These are phyloP conservation scores for Wallacemonas sp. DNA, from an alignment of 208 protist species.

Conservation along the genomic window DNA sequence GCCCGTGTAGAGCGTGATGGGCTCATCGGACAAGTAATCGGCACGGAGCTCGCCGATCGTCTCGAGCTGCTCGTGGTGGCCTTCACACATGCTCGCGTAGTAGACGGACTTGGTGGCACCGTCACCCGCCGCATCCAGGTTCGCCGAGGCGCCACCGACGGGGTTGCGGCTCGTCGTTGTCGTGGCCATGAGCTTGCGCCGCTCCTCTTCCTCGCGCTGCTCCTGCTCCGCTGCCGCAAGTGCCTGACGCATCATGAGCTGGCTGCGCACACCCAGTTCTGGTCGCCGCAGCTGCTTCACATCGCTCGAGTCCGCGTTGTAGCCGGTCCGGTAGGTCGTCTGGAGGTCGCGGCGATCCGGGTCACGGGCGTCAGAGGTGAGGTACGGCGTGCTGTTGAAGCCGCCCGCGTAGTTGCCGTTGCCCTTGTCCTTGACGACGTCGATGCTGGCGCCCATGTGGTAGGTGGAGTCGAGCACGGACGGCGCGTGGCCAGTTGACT, in stretches of 20 bases:
- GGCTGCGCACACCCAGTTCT: conserved; percentile 67
- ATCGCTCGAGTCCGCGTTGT: conserved; percentile 56
- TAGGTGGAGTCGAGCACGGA: conserved; percentile 10
- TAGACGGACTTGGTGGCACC: conserved; percentile 35
- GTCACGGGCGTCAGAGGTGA: conserved; percentile 55
- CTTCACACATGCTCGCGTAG: conserved; percentile 44
- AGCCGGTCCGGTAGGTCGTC: conserved; percentile 77
- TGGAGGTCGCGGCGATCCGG: conserved; percentile 47
- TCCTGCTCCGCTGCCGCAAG: conserved; percentile 46
- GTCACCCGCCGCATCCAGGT: conserved; percentile 19
- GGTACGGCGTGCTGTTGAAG: conserved; percentile 76
- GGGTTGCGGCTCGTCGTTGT: conserved; percentile 1
- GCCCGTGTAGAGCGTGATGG: conserved; percentile 87
- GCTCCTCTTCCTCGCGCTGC: conserved; percentile 26
- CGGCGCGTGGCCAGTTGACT: conserved; percentile 4
- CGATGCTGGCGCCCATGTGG: conserved; percentile 26
- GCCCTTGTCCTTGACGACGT: conserved; percentile 57
- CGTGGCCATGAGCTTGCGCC: conserved; percentile 16
- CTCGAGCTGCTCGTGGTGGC: conserved; percentile 44
- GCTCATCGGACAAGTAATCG: conserved; percentile 77
- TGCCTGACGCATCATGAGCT: conserved; percentile 60
- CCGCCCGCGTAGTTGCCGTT: conserved; percentile 56
- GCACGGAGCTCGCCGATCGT: conserved; percentile 56
- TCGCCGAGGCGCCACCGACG: conserved; percentile 15
- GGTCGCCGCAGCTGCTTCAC: conserved; percentile 50